Conservation (phyloP, 2,329 filamentous ascomycete species). For the Xylariaceae sp. region DNA sequence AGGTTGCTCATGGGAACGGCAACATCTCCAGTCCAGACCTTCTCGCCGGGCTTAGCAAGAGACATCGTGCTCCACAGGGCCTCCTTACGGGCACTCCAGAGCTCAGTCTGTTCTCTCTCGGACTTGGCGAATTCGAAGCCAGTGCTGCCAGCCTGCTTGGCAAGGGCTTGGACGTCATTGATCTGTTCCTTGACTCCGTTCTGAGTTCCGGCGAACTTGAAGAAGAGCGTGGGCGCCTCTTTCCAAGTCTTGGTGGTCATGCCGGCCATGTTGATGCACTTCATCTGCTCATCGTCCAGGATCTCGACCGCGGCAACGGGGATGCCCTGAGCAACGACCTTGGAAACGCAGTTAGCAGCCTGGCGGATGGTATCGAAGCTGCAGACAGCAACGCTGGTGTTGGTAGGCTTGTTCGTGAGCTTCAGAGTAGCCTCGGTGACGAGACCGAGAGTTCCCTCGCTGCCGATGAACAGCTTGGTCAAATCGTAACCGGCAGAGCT, state of each 20-base stretch:
- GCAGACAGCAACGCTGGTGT: slow-evolving; percentile 65
- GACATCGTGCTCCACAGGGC: slow-evolving; percentile 77
- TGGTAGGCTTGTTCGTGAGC: slow-evolving; percentile 67
- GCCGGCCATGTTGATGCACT: slow-evolving; percentile 48
- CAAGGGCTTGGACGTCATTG: slow-evolving; percentile 31
- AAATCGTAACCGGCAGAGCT: slow-evolving; percentile 79
- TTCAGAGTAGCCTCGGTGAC: slow-evolving; percentile 76
- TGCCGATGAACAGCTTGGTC: slow-evolving; percentile 72
- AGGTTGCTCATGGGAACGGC: slow-evolving; percentile 73
- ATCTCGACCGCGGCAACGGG: slow-evolving; percentile 76
- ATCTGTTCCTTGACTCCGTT: slow-evolving; percentile 74
- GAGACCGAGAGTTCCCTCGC: slow-evolving; percentile 75
- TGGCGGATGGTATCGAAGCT: slow-evolving; percentile 45
- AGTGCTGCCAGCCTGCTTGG: slow-evolving; percentile 49
- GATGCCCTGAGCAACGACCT: slow-evolving; percentile 66
- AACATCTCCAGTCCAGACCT: slow-evolving; percentile 81
- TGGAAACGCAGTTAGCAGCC: slow-evolving; percentile 65
- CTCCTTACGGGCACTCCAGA: slow-evolving; percentile 82
- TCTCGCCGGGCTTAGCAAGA: slow-evolving; percentile 58
- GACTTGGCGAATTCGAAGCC: slow-evolving; percentile 73
- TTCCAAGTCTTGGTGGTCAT: slow-evolving; percentile 55
- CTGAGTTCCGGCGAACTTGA: slow-evolving; percentile 64
- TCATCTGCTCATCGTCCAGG: slow-evolving; percentile 74
- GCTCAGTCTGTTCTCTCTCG: slow-evolving; percentile 64
- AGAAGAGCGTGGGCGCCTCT: slow-evolving; percentile 63